Evolutionary conservation across 164 flowering plant species (phyloP).

Genomic region (Vitis rupestris): DNA sequence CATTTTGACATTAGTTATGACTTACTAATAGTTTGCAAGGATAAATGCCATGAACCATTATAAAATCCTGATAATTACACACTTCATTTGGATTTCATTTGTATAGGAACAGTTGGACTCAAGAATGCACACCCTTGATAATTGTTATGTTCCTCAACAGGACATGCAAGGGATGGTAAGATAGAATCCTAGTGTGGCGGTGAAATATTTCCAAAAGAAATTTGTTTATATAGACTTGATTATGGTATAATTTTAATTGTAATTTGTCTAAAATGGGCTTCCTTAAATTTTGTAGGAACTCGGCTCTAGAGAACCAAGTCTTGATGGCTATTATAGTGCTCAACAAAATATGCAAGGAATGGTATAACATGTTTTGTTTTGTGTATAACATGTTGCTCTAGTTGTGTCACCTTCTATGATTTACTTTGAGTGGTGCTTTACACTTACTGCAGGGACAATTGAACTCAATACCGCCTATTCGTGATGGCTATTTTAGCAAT

Average conservation of each 20-base stretch:
- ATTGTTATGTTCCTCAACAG: slow-evolving; percentile 20
- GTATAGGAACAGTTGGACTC: slow-evolving; percentile 19
- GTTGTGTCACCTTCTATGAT: too few relatives aligned
- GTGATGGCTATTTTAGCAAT: slow-evolving; percentile 21
- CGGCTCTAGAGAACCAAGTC: slow-evolving; percentile 12
- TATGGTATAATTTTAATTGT: not conserved
- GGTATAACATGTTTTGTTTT: slow-evolving; percentile 6
- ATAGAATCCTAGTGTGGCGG: not conserved
- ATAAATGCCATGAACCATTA: not conserved
- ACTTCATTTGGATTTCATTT: not conserved
- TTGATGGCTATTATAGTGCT: slow-evolving; percentile 18
- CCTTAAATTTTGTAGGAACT: slow-evolving; percentile 7
- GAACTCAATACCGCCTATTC: slow-evolving; percentile 17
- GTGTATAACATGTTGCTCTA: too few relatives aligned
- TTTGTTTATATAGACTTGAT: not conserved
- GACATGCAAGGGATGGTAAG: slow-evolving; percentile 20
- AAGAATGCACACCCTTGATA: slow-evolving; percentile 13
- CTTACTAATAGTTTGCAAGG: not conserved
- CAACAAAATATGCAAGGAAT: slow-evolving; percentile 16
- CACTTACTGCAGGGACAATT: slow-evolving; percentile 14
- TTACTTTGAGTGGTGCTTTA: not conserved
- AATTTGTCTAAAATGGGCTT: not conserved
- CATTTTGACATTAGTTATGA: not conserved
- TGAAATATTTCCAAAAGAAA: not conserved
- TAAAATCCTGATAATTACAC: not conserved